Conservation (phyloP, 805 yeast genomes). For the Ogataea corticis region DNA sequence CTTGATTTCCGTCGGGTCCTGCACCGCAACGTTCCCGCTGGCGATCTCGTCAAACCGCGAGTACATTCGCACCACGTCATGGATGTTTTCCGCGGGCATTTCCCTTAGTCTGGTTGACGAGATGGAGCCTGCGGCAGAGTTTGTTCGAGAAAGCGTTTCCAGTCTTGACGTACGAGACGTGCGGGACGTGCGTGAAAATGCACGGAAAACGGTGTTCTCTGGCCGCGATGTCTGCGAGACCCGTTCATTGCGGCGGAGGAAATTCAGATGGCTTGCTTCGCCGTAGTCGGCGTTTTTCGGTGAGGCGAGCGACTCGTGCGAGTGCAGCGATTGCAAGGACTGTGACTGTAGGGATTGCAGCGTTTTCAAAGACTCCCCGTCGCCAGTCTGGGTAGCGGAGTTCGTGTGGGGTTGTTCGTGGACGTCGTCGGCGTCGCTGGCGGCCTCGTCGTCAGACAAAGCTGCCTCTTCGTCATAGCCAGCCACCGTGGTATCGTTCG, state of each 20-base stretch:
- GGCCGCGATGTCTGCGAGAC: neutral
- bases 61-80: conserved; percentile 51
- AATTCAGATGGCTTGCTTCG: conserved; percentile 6
- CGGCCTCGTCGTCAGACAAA: conserved; percentile 18
- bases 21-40: conserved; percentile 17
- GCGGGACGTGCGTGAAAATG: conserved; percentile 4
- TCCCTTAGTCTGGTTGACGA: conserved; percentile 28
- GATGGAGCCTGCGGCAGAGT: conserved; percentile 5
- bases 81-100: conserved; percentile 42
- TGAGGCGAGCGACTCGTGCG: conserved; percentile 5
- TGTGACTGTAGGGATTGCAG: neutral
- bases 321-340: conserved; percentile 14
- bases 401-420: too few relatives aligned
- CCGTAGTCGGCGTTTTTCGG: neutral
- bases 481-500: conserved; percentile 27
- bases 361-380: conserved; percentile 1
- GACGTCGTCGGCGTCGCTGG: too few relatives aligned
- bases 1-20: conserved; percentile 19
- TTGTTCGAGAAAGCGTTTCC: too few relatives aligned
- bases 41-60: conserved; percentile 45
- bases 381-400: too few relatives aligned
- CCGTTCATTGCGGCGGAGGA: conserved; percentile 4
- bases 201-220: conserved; percentile 4
- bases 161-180: too few relatives aligned
- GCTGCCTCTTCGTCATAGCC: conserved; percentile 18